Base-by-base conservation (phyloP, 345 rosid species). In the Hibiscus tridactylites region DNA sequence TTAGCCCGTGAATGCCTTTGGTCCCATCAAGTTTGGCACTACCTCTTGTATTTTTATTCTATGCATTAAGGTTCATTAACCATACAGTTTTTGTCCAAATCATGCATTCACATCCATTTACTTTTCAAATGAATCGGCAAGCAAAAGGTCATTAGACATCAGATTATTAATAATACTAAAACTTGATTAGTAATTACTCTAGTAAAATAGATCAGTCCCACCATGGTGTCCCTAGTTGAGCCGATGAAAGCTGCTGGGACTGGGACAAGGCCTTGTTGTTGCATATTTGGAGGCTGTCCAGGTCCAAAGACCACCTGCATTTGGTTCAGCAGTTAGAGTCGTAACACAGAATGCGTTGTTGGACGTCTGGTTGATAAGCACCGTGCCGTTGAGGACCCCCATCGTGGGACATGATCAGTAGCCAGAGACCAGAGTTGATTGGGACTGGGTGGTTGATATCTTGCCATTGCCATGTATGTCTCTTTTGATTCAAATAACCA, bases 261-360 rank as follows among this genome's bases (percentile, higher is more conserved):
- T 50, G 60, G 4, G 17, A 35, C 19, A 56, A 0, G n/a, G 74
- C 79, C 58, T 19, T 26, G 5, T 70, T 80, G 61, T 70, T 80
- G 61, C 85, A 83, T 21, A 26, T 47, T n/a, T 26, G 44, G 28
- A 83, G 81, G n/a, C 44, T 17, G 4, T 33, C 5, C 11, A 4
- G 46, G 58, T 28, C 78, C 11, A 2, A 50, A 2, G 13, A 15
- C 15, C 63, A 13, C 73, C 69, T 4, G 75, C 59, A 29, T 72
- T 61, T 1, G 68, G 66, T 52, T 80, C 83, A 1, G 75, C 68
- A 33, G 31, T 39, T 10, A 78, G 78, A 15, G 79, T 58, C 1
- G 60, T 0, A 17, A 53, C 9, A 24, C 80, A 83, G 76, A 62
- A 75, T 13, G n/a, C 24, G 73, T 67, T 64, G 76, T 74, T 57